These are phyloP conservation scores for Powellomyces hirtus DNA, from an alignment of 192 early-diverging fungal genomes.

Conservation along the genomic window DNA sequence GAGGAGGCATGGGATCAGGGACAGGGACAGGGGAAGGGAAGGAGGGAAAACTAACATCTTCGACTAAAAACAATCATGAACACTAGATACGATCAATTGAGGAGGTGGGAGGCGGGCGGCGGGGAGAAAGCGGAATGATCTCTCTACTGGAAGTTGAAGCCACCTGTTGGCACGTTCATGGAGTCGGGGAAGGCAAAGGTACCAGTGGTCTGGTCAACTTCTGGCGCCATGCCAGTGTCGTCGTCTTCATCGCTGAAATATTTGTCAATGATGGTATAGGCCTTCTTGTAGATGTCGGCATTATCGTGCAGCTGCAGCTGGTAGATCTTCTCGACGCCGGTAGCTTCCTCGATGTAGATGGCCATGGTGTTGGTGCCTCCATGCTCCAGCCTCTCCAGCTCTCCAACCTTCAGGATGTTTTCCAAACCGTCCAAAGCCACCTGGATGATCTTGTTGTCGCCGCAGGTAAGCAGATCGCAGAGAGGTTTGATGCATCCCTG, in stretches of 20 bases:
- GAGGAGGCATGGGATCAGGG: not conserved
- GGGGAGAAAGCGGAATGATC: not conserved
- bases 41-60: not conserved
- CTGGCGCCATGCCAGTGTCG: conserved; percentile 58
- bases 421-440: conserved; percentile 97
- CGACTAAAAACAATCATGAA: too few species aligned
- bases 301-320: conserved; percentile 93
- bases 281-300: conserved; percentile 95
- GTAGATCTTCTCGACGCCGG: conserved; percentile 95
- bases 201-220: conserved; percentile 72
- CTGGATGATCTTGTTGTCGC: conserved; percentile 95
- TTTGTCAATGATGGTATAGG: conserved; percentile 92
- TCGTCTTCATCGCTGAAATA: conserved; percentile 90
- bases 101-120: too few species aligned
- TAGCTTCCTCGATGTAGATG: conserved; percentile 86
- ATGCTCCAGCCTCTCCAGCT: conserved; percentile 67
- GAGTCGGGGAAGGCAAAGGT: conserved; percentile 68
- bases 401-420: conserved; percentile 96
- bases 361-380: conserved; percentile 82
- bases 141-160: conserved; percentile 71
- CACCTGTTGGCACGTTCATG: conserved; percentile 71
- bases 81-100: too few species aligned
- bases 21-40: conserved; percentile 5
- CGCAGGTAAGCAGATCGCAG: conserved; percentile 85
- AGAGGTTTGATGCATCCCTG: conserved; percentile 94